Base-by-base conservation (phyloP, 1,284 basidiomycete genomes). In the Sporisorium graminicola region DNA sequence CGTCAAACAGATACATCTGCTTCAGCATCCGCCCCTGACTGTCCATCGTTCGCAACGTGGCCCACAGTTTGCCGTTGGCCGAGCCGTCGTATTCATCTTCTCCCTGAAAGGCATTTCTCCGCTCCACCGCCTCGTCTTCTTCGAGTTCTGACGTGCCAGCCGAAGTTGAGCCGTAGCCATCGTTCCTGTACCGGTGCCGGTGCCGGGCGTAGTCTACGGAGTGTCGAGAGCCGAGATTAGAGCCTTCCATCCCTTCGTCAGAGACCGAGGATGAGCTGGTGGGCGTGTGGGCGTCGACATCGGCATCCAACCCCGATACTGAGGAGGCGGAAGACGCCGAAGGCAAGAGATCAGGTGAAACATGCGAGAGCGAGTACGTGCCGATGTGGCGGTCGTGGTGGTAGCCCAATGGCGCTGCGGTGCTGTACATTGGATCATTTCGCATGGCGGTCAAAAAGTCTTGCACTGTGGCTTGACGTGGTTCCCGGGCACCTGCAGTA, bases 351-450 rank as follows among this genome's bases (percentile, higher is more conserved):
- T 40, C 24, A 1, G 50, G 29, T 0, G 57, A 46, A 9, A 69
- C 46, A 18, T 64, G 61, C 12, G 67, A 64, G 5, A 69, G 57
- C 20, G 67, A 37, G 16, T 69, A 69, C 3, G 57, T 64, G 31
- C 46, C 61, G 26, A 69, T 59, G 33, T 69, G 67, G 4, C 53
- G 67, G n/a, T 69, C 67, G 18, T 60, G 57, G 2, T 64, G 53
- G 18, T 51, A 69, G 26, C 64, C 67, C 33, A 69, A 46, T 7
- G 50, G 33, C 10, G 35, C 44, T 22, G 52, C 0, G 1, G 33
- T 18, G 22, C 20, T 31, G 33, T 65, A 71, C 54, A 71, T 50
- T 1, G 68, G 68, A 57, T 71, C 68, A 22, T 18, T 60, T 5
- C 62, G 47, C 68, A 71, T 71, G 14, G 42, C 58, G 2, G 50